These are phyloP conservation scores for Monascus purpureus DNA, from an alignment of 495 filamentous ascomycete species.

Conservation along the genomic window DNA sequence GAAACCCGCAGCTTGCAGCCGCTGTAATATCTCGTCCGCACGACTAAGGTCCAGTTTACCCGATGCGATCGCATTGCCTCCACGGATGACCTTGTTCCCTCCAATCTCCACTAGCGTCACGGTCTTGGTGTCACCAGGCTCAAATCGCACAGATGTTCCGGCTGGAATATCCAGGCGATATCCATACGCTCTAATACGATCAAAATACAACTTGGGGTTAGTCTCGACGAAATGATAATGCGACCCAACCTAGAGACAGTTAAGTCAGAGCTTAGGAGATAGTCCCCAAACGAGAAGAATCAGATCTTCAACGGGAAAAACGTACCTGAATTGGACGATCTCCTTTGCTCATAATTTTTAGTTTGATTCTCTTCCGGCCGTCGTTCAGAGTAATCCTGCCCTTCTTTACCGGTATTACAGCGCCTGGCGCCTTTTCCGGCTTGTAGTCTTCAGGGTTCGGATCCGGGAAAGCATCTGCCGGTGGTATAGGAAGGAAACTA, in stretches of 20 bases:
- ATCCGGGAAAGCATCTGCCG: conserved; percentile 48
- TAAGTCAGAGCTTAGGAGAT: too few relatives aligned
- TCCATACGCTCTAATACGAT: conserved; percentile 72
- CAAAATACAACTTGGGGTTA: conserved; percentile 83
- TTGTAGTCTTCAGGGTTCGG: conserved; percentile 47
- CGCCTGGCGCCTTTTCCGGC: conserved; percentile 58
- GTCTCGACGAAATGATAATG: conserved; percentile 96
- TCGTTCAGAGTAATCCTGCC: conserved; percentile 54
- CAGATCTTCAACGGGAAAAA: background rate
- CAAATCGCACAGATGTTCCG: conserved; percentile 87
- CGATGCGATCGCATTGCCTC: conserved; percentile 68
- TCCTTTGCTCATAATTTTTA: conserved; percentile 74
- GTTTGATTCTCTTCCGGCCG: conserved; percentile 54
- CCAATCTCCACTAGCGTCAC: conserved; percentile 89
- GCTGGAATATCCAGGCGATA: conserved; percentile 82
- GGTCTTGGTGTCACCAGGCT: conserved; percentile 86
- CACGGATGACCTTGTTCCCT: conserved; percentile 66
- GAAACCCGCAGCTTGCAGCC: conserved; percentile 60
- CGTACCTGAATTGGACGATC: conserved; percentile 80
- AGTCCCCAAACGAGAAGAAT: too few relatives aligned
- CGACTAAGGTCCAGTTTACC: conserved; percentile 52
- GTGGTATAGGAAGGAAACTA: conserved; percentile 76
- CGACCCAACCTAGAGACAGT: conserved; percentile 54
- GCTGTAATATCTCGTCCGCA: conserved; percentile 47
- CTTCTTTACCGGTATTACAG: conserved; percentile 57